These are phyloP conservation scores for Aspergillus jensenii DNA, from an alignment of 2,329 filamentous ascomycete species.

Conservation along the genomic window DNA sequence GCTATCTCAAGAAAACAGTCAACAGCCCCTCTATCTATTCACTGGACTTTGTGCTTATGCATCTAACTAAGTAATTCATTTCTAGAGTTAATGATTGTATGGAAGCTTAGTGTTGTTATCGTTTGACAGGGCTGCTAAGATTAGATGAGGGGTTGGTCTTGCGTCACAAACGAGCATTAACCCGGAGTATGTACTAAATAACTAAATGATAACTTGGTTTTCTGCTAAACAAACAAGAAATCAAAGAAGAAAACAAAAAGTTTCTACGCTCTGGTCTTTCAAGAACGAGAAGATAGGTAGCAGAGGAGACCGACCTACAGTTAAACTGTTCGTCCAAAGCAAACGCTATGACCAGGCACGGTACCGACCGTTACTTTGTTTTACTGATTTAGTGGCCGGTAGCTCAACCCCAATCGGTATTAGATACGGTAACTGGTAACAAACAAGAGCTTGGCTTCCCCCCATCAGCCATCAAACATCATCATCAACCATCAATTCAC, in stretches of 20 bases:
- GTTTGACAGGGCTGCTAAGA: neutral
- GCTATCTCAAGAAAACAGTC: neutral
- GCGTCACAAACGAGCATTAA: neutral
- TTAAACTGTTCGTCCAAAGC: neutral
- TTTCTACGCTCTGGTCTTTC: neutral
- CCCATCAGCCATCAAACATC: slow-evolving; percentile 1
- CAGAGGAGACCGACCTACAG: neutral
- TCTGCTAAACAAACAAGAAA: neutral
- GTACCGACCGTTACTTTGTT: neutral
- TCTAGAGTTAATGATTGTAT: neutral
- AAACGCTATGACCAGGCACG: neutral
- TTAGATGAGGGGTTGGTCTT: slow-evolving; percentile 2
- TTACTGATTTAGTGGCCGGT: neutral
- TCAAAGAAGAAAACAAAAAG: neutral
- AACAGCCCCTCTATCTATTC: too few relatives aligned
- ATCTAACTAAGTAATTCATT: neutral
- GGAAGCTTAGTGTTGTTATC: neutral
- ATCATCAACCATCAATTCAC: slow-evolving; percentile 19
- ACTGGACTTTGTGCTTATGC: too few relatives aligned
- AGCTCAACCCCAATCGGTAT: neutral
- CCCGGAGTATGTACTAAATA: neutral
- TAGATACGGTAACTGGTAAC: neutral
- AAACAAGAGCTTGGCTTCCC: slow-evolving; percentile 4
- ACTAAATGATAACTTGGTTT: neutral
- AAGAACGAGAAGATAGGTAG: neutral